A percentile compares a stretch with the other conserved stretches of the same genome.
Conservation (phyloP, 225 moss, liverwort and hornwort species). For the Pseudoscleropodium purum region DNA sequence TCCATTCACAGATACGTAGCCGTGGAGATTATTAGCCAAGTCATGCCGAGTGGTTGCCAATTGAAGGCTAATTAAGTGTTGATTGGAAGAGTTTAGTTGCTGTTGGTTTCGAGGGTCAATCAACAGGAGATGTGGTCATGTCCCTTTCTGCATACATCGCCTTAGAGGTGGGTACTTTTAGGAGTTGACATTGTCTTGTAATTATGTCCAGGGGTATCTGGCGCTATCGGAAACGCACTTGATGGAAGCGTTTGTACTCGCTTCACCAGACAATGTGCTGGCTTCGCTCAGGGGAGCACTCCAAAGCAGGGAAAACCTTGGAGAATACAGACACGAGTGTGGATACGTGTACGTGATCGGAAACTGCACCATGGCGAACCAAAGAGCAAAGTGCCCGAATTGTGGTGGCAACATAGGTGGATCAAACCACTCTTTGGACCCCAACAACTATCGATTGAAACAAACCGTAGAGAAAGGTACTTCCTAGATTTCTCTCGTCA, state of each 20-base stretch:
- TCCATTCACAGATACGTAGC: neutral
- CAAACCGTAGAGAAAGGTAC: conserved; percentile 17
- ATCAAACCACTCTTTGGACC: neutral
- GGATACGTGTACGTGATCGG: conserved; percentile 33
- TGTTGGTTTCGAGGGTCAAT: neutral
- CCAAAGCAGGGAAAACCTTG: neutral
- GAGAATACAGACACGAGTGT: conserved; percentile 19
- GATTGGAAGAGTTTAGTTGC: neutral
- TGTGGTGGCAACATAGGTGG: conserved; percentile 40
- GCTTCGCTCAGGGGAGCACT: conserved; percentile 10
- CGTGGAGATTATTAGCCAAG: neutral
- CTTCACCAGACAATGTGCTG: conserved; percentile 19
- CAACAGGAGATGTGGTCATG: neutral
- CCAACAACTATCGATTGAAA: neutral
- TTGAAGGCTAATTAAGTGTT: neutral
- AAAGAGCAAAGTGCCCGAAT: conserved; percentile 22
- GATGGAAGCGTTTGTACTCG: conserved; percentile 10
- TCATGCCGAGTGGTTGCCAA: neutral
- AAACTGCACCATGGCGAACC: conserved; percentile 26
- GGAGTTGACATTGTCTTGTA: neutral
- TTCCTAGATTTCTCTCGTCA: neutral
- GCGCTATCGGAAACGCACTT: neutral
- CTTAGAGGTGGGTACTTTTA: neutral
- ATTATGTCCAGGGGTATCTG: conserved; percentile 22
- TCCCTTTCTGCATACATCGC: neutral